Conservation (phyloP, 176 grass and related monocot species). For the Aegilops umbellulata region DNA sequence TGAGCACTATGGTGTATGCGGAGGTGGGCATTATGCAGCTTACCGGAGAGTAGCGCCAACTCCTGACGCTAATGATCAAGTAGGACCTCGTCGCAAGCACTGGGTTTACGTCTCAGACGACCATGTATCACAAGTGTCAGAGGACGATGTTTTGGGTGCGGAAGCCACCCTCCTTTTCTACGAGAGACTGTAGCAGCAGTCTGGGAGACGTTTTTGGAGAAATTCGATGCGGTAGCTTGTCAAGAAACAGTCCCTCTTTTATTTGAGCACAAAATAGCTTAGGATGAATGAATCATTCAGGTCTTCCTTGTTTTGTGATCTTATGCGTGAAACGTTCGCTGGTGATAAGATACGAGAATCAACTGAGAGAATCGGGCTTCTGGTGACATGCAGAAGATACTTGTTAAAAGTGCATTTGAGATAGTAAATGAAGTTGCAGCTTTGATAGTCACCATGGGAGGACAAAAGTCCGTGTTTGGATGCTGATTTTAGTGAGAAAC, state of each 20-base stretch:
- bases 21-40: constrained; percentile 83
- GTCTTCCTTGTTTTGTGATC: neutral
- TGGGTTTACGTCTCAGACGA: constrained; percentile 90
- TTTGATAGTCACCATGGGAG: too few species aligned
- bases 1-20: constrained; percentile 75
- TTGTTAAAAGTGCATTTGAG: neutral
- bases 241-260: neutral
- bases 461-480: too few species aligned
- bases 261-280: neutral
- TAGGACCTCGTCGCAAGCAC: constrained; percentile 8
- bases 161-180: constrained; percentile 91
- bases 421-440: too few species aligned
- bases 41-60: constrained; percentile 55
- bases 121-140: constrained; percentile 59
- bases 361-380: neutral
- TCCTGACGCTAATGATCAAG: constrained; percentile 27
- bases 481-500: too few species aligned
- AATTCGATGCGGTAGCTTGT: neutral
- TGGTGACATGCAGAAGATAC: neutral
- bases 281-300: neutral
- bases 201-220: neutral
- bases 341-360: neutral
- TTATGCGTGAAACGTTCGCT: neutral
- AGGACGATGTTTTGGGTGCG: constrained; percentile 59
- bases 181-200: neutral